Evolutionary conservation across 192 early-diverging fungal species (phyloP).

Genomic region (Ramicandelaber brevisporus): DNA sequence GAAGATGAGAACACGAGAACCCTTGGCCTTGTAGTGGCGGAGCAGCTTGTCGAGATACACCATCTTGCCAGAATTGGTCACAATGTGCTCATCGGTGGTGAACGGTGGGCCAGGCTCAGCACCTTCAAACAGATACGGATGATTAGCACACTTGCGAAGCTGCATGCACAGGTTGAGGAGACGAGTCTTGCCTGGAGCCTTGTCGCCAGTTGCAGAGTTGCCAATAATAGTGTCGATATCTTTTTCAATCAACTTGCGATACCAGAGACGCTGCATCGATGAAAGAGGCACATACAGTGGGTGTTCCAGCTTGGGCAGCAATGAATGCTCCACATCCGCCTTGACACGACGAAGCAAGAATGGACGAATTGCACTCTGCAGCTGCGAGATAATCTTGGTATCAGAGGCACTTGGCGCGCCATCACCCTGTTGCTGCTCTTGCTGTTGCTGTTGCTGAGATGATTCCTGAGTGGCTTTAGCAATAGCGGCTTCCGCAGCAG

Average conservation of each 20-base stretch:
- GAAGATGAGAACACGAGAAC: constrained; percentile 87
- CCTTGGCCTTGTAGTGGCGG: constrained; percentile 46
- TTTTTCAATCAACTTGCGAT: constrained; percentile 82
- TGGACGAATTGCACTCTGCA: constrained; percentile 29
- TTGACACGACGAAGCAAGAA: constrained; percentile 81
- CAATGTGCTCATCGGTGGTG: constrained; percentile 86
- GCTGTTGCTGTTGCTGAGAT: too few species aligned
- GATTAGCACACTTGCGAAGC: constrained; percentile 73
- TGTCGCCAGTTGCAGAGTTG: constrained; percentile 57
- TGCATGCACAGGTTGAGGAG: constrained; percentile 94
- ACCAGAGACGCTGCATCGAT: constrained; percentile 91
- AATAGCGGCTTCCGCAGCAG: too few species aligned
- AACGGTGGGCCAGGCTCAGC: constrained; percentile 88
- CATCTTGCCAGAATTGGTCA: constrained; percentile 90
- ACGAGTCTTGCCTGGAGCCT: constrained; percentile 68
- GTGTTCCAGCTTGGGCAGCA: constrained; percentile 81
- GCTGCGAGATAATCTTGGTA: constrained; percentile 41
- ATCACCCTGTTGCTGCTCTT: too few species aligned
- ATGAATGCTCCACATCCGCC: constrained; percentile 82
- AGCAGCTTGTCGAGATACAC: constrained; percentile 76
- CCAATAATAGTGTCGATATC: constrained; percentile 94
- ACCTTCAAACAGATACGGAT: constrained; percentile 78
- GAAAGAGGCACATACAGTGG: constrained; percentile 84
- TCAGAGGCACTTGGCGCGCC: too few species aligned
- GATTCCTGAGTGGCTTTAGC: too few species aligned